Evolutionary conservation across 768 basidiomycete genomes (phyloP).

Genomic region (Boletus barrowsii): DNA sequence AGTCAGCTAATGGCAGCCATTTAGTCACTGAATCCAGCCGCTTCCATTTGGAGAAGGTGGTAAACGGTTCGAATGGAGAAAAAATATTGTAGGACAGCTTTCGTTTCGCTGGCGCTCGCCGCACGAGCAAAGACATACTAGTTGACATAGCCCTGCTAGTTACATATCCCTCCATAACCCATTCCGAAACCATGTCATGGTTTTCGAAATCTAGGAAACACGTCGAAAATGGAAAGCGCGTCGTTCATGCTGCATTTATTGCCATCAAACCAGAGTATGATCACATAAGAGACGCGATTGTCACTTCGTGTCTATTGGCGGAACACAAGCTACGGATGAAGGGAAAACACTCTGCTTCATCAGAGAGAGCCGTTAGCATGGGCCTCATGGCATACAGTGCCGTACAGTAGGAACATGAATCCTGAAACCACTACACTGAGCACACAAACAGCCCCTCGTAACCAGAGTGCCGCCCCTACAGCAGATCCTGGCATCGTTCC

Average conservation of each 20-base stretch:
- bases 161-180: neutral
- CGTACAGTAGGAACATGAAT: too few species aligned
- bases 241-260: too few species aligned
- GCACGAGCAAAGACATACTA: neutral
- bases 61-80: neutral
- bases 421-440: too few species aligned
- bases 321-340: neutral
- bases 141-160: neutral
- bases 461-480: too few species aligned
- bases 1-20: too few species aligned
- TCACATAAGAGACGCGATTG: neutral
- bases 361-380: too few species aligned
- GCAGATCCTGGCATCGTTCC: too few species aligned
- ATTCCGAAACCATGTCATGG: neutral
- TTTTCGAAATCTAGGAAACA: neutral
- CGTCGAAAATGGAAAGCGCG: neutral
- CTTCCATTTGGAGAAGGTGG: neutral
- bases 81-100: constrained; percentile 1
- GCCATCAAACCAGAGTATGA: constrained; percentile 1
- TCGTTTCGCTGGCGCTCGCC: neutral
- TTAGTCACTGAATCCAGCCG: too few species aligned
- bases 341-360: too few species aligned
- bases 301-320: constrained; percentile 5
- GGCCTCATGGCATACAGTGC: too few species aligned
- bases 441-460: too few species aligned